Conservation (phyloP, 1,284 basidiomycete species). For the Cryptococcus sp. region DNA sequence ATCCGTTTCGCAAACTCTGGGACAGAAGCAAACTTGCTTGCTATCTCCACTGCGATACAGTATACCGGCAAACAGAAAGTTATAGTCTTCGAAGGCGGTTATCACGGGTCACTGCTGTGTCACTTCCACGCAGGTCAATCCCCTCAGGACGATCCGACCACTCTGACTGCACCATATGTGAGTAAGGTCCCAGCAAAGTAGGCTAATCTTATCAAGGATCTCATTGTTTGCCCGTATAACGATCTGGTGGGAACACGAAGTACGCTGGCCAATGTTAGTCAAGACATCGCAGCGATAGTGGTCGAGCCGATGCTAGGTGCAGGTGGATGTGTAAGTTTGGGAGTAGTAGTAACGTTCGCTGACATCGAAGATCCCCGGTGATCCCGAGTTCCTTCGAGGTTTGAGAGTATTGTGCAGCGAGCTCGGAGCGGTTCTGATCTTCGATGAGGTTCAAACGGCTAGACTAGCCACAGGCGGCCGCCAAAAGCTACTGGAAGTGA, state of each 20-base stretch:
- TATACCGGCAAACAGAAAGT: slow-evolving; percentile 30
- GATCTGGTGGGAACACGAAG: slow-evolving; percentile 39
- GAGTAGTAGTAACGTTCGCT: background rate
- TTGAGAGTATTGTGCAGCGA: slow-evolving; percentile 54
- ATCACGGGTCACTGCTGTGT: slow-evolving; percentile 34
- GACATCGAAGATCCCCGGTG: slow-evolving; percentile 20
- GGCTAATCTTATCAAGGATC: slow-evolving; percentile 21
- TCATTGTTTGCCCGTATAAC: slow-evolving; percentile 49
- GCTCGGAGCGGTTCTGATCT: slow-evolving; percentile 56
- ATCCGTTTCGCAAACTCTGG: slow-evolving; percentile 52
- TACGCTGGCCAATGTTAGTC: slow-evolving; percentile 36
- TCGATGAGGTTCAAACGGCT: slow-evolving; percentile 56
- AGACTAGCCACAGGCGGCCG: slow-evolving; percentile 24
- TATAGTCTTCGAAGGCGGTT: slow-evolving; percentile 32
- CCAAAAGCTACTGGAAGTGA: slow-evolving; percentile 22
- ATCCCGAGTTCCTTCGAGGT: slow-evolving; percentile 52
- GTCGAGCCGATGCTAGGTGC: slow-evolving; percentile 59
- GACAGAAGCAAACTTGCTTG: slow-evolving; percentile 55
- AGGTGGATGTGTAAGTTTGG: slow-evolving; percentile 25
- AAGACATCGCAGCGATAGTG: slow-evolving; percentile 56
- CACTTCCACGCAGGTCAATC: slow-evolving; percentile 17
- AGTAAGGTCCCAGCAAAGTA: background rate
- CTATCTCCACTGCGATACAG: slow-evolving; percentile 56
- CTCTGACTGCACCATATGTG: slow-evolving; percentile 24
- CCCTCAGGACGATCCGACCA: slow-evolving; percentile 4